phyloP scores from a whole-genome alignment of 257 asterid species.

The Marsdenia floribunda region DNA sequence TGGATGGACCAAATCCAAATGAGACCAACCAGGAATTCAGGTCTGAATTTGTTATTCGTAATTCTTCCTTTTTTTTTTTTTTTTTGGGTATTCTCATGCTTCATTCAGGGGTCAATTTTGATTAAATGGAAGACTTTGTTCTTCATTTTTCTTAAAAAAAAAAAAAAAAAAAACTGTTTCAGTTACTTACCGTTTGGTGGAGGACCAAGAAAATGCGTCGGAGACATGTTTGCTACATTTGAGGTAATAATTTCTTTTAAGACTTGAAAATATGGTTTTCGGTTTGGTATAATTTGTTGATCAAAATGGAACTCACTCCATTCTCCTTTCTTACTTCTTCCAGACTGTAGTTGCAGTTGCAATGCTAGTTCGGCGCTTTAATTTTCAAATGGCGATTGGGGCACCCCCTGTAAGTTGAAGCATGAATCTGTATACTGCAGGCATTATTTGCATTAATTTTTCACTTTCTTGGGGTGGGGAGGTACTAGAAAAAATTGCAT shows the following conservation, averaged over 20 bases:
- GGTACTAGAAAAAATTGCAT: background rate
- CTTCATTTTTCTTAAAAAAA: conserved; percentile 5
- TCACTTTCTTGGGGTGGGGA: background rate
- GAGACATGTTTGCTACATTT: conserved; percentile 93
- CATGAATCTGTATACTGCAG: background rate
- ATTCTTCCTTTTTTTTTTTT: conserved; percentile 6
- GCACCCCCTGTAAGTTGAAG: conserved; percentile 85
- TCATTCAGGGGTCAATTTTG: background rate
- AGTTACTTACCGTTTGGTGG: conserved; percentile 99
- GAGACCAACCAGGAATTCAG: conserved; percentile 96
- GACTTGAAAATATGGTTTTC: background rate
- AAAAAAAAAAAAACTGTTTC: conserved; percentile 15
- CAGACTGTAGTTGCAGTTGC: conserved; percentile 82
- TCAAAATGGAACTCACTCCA: background rate
- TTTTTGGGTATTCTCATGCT: background rate
- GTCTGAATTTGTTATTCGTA: conserved; percentile 22
- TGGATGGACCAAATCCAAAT: conserved; percentile 94
- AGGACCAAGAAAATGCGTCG: conserved; percentile 97
- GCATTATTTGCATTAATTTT: background rate
- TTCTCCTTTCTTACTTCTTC: conserved; percentile 13
- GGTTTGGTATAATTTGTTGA: background rate
- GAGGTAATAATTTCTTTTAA: conserved; percentile 66
- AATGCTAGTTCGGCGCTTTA: conserved; percentile 83
- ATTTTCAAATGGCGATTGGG: conserved; percentile 82
- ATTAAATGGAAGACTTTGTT: conserved; percentile 1